phyloP scores from a whole-genome alignment of 345 rosid species.

The Nasturtium officinale region DNA sequence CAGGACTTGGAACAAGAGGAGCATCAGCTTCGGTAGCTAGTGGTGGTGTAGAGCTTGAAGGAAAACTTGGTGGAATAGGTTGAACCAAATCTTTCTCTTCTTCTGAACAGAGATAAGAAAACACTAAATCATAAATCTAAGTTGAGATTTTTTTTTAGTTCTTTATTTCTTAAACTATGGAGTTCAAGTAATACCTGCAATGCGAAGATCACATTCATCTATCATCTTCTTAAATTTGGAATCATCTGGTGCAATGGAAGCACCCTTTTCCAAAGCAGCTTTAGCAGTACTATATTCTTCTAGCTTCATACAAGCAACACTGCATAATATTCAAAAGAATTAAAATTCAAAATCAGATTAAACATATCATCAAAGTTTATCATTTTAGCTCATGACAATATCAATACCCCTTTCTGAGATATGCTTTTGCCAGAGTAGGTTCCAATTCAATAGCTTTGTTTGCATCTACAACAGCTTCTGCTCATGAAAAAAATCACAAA shows the following conservation, averaged over 20 bases:
- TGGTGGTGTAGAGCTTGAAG: constrained; percentile 41
- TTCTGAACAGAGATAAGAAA: constrained; percentile 39
- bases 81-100: constrained; percentile 46
- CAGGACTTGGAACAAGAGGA: constrained; percentile 31
- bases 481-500: constrained; percentile 25
- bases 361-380: not conserved
- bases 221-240: constrained; percentile 56
- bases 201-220: constrained; percentile 55
- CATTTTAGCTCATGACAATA: not conserved
- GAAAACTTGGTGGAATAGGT: constrained; percentile 31
- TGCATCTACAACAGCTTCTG: constrained; percentile 83
- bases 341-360: not conserved
- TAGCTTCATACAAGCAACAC: constrained; percentile 73
- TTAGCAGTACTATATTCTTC: constrained; percentile 71
- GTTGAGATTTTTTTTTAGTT: no score
- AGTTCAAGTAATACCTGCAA: constrained; percentile 49
- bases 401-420: constrained; percentile 72
- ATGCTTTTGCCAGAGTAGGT: constrained; percentile 61
- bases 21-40: constrained; percentile 33
- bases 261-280: constrained; percentile 63
- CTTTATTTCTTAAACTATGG: not conserved
- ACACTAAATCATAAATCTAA: not conserved
- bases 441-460: constrained; percentile 72
- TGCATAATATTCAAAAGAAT: constrained; percentile 32
- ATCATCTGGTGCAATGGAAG: constrained; percentile 49